Conservation (phyloP, 176 grass and related monocot genomes). For the Eleusine coracana region DNA sequence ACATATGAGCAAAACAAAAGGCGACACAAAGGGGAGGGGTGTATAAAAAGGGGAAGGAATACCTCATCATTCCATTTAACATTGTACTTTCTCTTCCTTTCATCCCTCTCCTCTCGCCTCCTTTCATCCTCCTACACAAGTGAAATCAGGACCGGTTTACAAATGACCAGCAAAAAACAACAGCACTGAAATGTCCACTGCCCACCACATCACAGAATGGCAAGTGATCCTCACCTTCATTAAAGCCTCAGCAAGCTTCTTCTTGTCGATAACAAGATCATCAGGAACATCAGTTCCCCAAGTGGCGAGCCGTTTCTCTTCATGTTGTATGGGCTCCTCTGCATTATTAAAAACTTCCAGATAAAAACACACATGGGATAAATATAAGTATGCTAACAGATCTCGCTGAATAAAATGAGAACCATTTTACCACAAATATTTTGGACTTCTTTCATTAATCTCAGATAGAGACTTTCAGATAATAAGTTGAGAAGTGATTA, state of each 20-base stretch:
- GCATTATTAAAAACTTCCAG: constrained; percentile 24
- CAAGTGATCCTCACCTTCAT: constrained; percentile 64
- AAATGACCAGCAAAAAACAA: neutral
- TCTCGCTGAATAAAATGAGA: neutral
- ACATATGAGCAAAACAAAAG: neutral
- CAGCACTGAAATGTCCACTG: neutral
- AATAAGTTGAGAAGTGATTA: too few relatives aligned
- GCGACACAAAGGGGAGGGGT: too few relatives aligned
- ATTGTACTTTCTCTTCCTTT: constrained; percentile 95
- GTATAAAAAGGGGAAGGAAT: too few relatives aligned
- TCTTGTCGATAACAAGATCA: constrained; percentile 83
- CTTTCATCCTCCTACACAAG: constrained; percentile 70
- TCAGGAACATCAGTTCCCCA: constrained; percentile 94
- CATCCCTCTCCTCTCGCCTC: constrained; percentile 79
- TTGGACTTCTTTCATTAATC: neutral
- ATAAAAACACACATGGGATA: neutral
- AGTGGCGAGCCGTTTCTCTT: constrained; percentile 79
- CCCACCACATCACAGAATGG: neutral
- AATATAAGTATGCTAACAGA: neutral
- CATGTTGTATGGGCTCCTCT: constrained; percentile 60
- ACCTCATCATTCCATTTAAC: constrained; percentile 80
- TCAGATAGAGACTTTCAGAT: too few relatives aligned
- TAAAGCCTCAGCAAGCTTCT: constrained; percentile 71
- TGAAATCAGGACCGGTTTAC: constrained; percentile 17
- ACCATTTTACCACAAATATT: neutral